Evolutionary conservation across 2,329 filamentous ascomycete species (phyloP).

Genomic region (Alternaria ventricosa): DNA sequence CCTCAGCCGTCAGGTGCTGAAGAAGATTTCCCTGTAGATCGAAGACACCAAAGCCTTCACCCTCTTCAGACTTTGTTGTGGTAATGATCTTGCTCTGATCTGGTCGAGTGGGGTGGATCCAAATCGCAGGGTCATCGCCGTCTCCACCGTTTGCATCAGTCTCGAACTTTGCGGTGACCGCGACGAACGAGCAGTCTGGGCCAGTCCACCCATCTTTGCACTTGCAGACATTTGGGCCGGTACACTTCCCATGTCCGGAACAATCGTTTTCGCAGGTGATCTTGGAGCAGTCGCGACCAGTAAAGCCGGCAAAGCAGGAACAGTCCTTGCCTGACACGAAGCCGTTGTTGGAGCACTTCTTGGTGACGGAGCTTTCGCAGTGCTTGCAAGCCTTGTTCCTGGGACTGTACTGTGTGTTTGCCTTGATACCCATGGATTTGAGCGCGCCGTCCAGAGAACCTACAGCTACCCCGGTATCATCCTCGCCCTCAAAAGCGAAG

Average conservation of each 20-base stretch:
- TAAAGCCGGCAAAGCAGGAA: constrained; percentile 36
- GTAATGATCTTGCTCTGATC: constrained; percentile 59
- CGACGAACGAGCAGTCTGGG: constrained; percentile 37
- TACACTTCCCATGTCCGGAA: constrained; percentile 35
- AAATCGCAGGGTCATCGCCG: constrained; percentile 43
- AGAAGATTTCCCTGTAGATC: constrained; percentile 58
- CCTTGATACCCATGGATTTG: constrained; percentile 18
- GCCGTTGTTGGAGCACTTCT: constrained; percentile 30
- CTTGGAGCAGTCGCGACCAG: constrained; percentile 28
- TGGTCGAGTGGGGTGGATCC: constrained; percentile 39
- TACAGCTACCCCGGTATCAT: constrained; percentile 29
- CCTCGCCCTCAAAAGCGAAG: constrained; percentile 37
- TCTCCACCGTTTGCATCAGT: constrained; percentile 44
- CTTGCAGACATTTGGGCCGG: constrained; percentile 34
- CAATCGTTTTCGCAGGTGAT: constrained; percentile 33
- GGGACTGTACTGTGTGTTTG: constrained; percentile 30
- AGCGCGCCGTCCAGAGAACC: constrained; percentile 28
- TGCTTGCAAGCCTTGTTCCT: constrained; percentile 20
- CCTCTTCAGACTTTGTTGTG: constrained; percentile 59
- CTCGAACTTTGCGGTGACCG: constrained; percentile 39
- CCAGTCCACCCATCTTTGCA: constrained; percentile 35
- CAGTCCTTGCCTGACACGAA: constrained; percentile 19
- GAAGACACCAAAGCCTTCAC: constrained; percentile 59
- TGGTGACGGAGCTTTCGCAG: constrained; percentile 22
- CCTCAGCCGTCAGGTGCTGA: constrained; percentile 53